A percentile compares a stretch with the other conserved stretches of the same genome.
Conservation (phyloP, 1,284 basidiomycete genomes). For the Rhizoctonia solani region DNA sequence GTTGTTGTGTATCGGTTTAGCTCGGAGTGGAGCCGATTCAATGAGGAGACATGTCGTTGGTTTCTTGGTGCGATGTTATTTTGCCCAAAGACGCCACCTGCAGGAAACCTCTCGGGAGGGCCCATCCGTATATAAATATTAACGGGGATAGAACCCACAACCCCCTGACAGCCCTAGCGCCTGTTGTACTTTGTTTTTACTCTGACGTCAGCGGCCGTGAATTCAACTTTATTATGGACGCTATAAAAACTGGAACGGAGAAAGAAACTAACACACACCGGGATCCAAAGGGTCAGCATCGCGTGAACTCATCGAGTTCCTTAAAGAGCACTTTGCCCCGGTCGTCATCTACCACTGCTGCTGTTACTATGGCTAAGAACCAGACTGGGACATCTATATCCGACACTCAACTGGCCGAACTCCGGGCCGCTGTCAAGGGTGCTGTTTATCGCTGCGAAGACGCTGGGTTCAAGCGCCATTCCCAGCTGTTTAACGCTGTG, state of each 20-base stretch:
- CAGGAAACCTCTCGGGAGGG: no score
- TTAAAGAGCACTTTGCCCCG: conserved; percentile 31
- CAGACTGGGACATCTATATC: background rate
- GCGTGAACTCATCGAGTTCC: conserved; percentile 16
- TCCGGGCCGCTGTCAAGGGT: conserved; percentile 47
- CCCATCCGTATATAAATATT: no score
- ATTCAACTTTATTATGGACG: background rate
- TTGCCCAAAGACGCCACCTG: no score
- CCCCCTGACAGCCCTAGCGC: no score
- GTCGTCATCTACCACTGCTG: background rate
- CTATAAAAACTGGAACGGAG: background rate
- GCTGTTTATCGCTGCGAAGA: conserved; percentile 53
- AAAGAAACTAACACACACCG: background rate
- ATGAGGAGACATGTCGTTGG: no score
- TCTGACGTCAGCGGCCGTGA: no score
- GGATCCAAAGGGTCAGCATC: conserved; percentile 34
- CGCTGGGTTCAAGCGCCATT: conserved; percentile 60
- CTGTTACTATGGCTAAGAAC: background rate
- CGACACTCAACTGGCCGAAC: background rate
- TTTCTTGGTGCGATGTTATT: no score
- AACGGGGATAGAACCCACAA: no score
- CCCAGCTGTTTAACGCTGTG: conserved; percentile 78
- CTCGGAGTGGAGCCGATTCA: no score
- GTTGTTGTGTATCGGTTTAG: no score
- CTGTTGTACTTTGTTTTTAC: no score